These are phyloP conservation scores for Exserohilum turcica DNA, from an alignment of 2,329 filamentous ascomycete species.

Conservation along the genomic window DNA sequence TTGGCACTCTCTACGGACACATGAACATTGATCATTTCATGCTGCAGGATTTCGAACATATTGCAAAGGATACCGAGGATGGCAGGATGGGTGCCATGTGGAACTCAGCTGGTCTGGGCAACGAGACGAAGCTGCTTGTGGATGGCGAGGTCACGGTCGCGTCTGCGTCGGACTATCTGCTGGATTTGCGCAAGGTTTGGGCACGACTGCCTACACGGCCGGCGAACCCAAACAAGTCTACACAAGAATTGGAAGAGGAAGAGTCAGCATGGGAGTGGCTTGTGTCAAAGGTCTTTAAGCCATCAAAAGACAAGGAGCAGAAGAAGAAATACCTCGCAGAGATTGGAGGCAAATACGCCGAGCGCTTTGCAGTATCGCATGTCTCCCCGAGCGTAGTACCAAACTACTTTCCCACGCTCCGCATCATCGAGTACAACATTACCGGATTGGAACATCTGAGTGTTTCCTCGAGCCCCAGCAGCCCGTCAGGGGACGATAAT, in stretches of 20 bases:
- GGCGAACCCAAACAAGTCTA: constrained; percentile 20
- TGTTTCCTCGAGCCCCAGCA: constrained; percentile 13
- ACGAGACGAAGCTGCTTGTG: constrained; percentile 31
- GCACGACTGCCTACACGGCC: constrained; percentile 66
- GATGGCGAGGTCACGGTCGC: constrained; percentile 63
- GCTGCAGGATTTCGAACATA: constrained; percentile 80
- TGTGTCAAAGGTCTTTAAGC: constrained; percentile 14
- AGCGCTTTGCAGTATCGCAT: constrained; percentile 81
- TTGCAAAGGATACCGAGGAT: constrained; percentile 63
- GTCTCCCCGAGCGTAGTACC: constrained; percentile 89
- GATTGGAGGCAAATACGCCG: constrained; percentile 80
- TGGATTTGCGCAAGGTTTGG: constrained; percentile 79
- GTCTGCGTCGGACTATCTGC: constrained; percentile 79
- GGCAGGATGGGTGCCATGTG: constrained; percentile 47
- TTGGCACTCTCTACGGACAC: constrained; percentile 81
- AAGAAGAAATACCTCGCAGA: constrained; percentile 66
- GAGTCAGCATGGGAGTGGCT: constrained; percentile 30
- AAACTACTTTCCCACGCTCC: constrained; percentile 86
- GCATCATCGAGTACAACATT: constrained; percentile 95
- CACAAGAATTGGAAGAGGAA: constrained; percentile 20
- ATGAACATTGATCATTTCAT: constrained; percentile 99
- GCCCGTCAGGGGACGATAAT: neutral
- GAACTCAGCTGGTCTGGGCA: constrained; percentile 28
- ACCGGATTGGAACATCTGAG: constrained; percentile 67
- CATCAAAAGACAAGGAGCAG: constrained; percentile 36